Evolutionary conservation across 2,329 filamentous ascomycete species (phyloP).

Genomic region (Exophiala lecanii-corni): DNA sequence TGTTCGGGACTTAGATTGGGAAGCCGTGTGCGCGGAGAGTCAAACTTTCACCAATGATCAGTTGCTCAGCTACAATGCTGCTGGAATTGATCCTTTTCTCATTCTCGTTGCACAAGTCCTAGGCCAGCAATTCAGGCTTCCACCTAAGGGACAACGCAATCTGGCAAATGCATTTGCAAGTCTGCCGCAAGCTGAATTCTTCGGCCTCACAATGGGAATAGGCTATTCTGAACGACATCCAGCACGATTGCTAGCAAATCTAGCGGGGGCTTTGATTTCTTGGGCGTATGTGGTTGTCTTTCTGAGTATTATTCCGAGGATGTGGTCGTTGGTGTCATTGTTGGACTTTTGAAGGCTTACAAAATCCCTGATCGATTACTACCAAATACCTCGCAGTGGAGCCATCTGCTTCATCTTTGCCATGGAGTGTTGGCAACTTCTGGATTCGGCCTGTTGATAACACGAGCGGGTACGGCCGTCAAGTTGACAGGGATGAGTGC

Average conservation of each 20-base stretch:
- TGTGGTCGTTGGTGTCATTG: constrained; percentile 5
- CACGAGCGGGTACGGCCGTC: not conserved
- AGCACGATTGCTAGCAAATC: constrained; percentile 3
- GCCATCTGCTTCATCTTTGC: constrained; percentile 7
- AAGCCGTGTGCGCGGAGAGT: not conserved
- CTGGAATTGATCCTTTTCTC: constrained; percentile 9
- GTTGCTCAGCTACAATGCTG: constrained; percentile 7
- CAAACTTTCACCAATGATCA: constrained; percentile 7
- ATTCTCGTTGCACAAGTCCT: constrained; percentile 6
- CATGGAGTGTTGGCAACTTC: constrained; percentile 9
- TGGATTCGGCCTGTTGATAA: constrained; percentile 4
- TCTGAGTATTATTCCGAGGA: constrained; percentile 9
- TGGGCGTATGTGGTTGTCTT: constrained; percentile 6
- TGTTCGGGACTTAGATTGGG: constrained; percentile 1
- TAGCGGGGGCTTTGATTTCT: constrained; percentile 8
- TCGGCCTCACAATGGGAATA: constrained; percentile 6
- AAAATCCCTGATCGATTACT: not conserved
- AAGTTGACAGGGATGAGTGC: not conserved
- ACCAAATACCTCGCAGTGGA: constrained; percentile 10
- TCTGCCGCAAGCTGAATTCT: constrained; percentile 11
- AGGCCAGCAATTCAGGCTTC: constrained; percentile 6
- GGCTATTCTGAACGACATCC: constrained; percentile 8
- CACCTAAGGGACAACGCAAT: constrained; percentile 6
- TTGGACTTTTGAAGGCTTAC: constrained; percentile 1
- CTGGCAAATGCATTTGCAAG: constrained; percentile 10